These are phyloP conservation scores for Orobanche coerulescens DNA, from an alignment of 257 asterid species.

Conservation along the genomic window DNA sequence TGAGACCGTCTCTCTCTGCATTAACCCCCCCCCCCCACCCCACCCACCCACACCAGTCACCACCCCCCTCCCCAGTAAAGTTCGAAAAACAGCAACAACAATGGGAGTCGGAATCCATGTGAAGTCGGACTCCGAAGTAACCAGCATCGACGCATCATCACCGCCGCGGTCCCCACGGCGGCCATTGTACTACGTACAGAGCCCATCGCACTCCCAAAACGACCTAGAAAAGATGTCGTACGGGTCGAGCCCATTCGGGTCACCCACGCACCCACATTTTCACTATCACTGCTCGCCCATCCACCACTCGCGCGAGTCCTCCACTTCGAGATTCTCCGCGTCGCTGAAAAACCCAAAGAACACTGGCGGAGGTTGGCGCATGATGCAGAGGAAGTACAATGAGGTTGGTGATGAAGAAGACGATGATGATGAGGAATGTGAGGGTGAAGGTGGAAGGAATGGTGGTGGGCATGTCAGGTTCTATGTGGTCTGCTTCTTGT, in stretches of 20 bases:
- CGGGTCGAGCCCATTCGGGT: constrained; percentile 79
- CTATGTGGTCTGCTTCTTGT: constrained; percentile 50
- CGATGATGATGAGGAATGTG: constrained; percentile 40
- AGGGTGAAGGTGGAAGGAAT: constrained; percentile 2
- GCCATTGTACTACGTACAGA: constrained; percentile 80
- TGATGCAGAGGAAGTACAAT: constrained; percentile 34
- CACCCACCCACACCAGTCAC: too few species aligned
- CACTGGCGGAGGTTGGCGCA: constrained; percentile 43
- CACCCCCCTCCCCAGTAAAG: not conserved
- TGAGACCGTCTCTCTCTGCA: not conserved
- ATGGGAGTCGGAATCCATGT: constrained; percentile 66
- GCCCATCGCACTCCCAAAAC: constrained; percentile 75
- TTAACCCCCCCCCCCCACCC: too few species aligned
- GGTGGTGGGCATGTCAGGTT: constrained; percentile 38
- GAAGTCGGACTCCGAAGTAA: constrained; percentile 83
- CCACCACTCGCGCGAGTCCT: constrained; percentile 90
- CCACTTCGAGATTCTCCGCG: constrained; percentile 74
- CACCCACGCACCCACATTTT: constrained; percentile 72
- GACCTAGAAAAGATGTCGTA: constrained; percentile 71
- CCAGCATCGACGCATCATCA: constrained; percentile 67
- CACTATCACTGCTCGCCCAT: constrained; percentile 88
- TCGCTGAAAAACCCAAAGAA: constrained; percentile 45
- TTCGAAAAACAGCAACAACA: not conserved
- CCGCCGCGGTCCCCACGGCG: constrained; percentile 89
- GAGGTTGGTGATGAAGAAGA: constrained; percentile 32